Evolutionary conservation across 495 filamentous ascomycete species (phyloP).

Genomic region (Penicillium samsonianum): DNA sequence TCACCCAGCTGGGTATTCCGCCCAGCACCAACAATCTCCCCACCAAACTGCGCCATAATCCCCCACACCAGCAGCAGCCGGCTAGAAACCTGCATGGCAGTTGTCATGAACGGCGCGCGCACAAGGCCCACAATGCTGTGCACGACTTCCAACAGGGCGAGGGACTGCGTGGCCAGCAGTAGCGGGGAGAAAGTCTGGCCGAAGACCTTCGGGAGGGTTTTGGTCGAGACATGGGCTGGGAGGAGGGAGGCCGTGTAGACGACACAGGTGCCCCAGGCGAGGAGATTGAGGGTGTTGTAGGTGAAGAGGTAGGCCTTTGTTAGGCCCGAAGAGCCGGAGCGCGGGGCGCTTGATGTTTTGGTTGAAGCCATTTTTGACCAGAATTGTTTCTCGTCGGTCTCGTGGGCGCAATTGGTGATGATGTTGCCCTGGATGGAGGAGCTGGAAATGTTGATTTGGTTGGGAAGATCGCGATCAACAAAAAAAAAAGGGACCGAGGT

Average conservation of each 20-base stretch:
- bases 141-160: constrained; percentile 78
- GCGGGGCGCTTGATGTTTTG: constrained; percentile 17
- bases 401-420: constrained; percentile 19
- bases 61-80: constrained; percentile 86
- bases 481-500: constrained; percentile 24
- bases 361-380: neutral
- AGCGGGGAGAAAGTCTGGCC: constrained; percentile 62
- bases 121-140: constrained; percentile 77
- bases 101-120: constrained; percentile 80
- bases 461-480: constrained; percentile 9
- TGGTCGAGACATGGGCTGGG: constrained; percentile 28
- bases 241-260: constrained; percentile 55
- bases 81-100: constrained; percentile 81
- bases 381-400: neutral
- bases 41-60: constrained; percentile 61
- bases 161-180: constrained; percentile 76
- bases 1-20: constrained; percentile 34
- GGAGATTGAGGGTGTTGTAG: constrained; percentile 78
- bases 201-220: constrained; percentile 54
- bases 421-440: neutral
- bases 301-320: constrained; percentile 64
- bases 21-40: constrained; percentile 33
- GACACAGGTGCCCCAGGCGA: constrained; percentile 75
- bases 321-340: constrained; percentile 29
- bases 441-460: constrained; percentile 16